A percentile compares a stretch with the other conserved stretches of the same genome.
Conservation (phyloP, 2,329 filamentous ascomycete species). For the Colletotrichum melonis region DNA sequence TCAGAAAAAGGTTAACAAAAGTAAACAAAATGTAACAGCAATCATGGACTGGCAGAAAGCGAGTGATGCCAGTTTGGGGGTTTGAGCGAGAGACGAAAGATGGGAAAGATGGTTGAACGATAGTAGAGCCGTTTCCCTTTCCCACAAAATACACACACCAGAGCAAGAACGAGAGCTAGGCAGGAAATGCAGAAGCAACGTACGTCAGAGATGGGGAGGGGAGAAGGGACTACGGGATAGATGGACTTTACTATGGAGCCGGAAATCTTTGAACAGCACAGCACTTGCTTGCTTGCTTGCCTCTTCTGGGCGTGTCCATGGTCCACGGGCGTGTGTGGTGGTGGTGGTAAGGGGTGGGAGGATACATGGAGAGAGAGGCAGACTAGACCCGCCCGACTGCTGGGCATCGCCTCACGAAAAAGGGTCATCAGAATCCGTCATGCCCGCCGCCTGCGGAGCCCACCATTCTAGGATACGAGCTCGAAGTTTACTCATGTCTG, state of each 20-base stretch:
- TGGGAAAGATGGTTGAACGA: constrained; percentile 30
- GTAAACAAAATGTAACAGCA: constrained; percentile 9
- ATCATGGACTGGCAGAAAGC: constrained; percentile 31
- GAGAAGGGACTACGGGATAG: constrained; percentile 15
- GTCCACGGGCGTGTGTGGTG: not conserved
- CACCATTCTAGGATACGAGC: constrained; percentile 36
- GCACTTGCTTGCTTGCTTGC: not conserved
- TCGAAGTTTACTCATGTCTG: constrained; percentile 29
- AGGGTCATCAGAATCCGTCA: constrained; percentile 29
- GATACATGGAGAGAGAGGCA: constrained; percentile 20
- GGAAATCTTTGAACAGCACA: constrained; percentile 27
- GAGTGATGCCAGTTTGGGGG: constrained; percentile 29
- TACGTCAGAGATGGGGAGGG: constrained; percentile 33
- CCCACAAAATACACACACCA: constrained; percentile 22
- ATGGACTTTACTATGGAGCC: constrained; percentile 23
- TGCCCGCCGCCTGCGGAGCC: constrained; percentile 33
- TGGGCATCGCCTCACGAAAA: constrained; percentile 31
- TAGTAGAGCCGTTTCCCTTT: constrained; percentile 29
- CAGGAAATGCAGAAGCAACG: constrained; percentile 28
- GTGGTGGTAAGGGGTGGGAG: constrained; percentile 22
- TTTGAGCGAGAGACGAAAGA: constrained; percentile 33
- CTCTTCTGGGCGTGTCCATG: not conserved
- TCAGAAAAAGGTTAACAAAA: constrained; percentile 6
- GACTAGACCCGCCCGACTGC: constrained; percentile 26
- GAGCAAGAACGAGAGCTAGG: constrained; percentile 26